A percentile compares a stretch with the other conserved stretches of the same genome.
phyloP scores from a whole-genome alignment of 495 filamentous ascomycete species.

The Pyrenula aspistea region DNA sequence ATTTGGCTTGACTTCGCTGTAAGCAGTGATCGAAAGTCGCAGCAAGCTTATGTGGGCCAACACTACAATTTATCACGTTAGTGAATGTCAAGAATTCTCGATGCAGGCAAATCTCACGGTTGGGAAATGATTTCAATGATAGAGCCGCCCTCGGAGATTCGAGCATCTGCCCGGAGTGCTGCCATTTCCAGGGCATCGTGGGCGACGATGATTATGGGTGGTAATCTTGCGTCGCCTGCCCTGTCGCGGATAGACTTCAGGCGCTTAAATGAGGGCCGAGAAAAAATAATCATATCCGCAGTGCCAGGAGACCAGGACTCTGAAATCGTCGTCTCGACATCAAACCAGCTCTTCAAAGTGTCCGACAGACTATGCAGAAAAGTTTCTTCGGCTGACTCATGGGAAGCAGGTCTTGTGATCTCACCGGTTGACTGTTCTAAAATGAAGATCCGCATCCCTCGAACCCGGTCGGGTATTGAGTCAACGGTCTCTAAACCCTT shows the following conservation, averaged over 20 bases:
- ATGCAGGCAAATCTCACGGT: neutral
- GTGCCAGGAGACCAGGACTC: neutral
- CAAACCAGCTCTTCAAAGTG: neutral
- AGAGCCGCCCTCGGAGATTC: neutral
- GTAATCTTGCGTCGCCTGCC: neutral
- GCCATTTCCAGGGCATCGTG: neutral
- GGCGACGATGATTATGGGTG: neutral
- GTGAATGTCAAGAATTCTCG: neutral
- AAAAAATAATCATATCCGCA: neutral
- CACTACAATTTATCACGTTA: neutral
- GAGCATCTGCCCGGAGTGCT: neutral
- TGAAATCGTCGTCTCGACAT: neutral
- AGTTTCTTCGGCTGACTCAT: conserved; percentile 16
- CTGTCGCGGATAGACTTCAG: neutral
- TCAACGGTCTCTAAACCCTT: neutral
- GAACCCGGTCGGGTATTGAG: neutral
- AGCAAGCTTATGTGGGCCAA: neutral
- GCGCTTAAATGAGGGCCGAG: neutral
- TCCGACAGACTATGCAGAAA: conserved; percentile 19
- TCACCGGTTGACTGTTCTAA: conserved; percentile 18
- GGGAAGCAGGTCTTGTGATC: conserved; percentile 14
- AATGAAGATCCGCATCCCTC: conserved; percentile 15
- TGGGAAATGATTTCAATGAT: neutral
- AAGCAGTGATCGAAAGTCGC: neutral
- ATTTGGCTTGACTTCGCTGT: neutral